Evolutionary conservation across 192 early-diverging fungal genomes (phyloP), one percentile per base, ranked within the genome.

Genomic region (Coemansia sp.): DNA sequence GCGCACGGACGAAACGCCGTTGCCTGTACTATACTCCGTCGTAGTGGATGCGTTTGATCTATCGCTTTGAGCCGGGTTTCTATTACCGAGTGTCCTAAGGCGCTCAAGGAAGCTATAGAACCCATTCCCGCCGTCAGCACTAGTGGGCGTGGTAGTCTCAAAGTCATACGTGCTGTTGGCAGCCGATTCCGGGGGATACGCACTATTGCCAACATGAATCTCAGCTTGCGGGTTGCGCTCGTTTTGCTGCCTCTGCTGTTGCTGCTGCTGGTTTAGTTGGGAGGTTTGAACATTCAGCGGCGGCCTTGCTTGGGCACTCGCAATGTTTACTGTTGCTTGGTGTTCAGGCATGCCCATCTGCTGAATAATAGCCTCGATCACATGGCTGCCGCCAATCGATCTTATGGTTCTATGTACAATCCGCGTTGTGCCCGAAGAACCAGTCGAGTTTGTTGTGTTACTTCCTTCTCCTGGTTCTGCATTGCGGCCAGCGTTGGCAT

Each of bases 31-130:
- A 59, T 80, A 68, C 46, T 80, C 77, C 5, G 77, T 80, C 2
- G 77, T 72, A 10, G 72, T 80, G 18, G 77, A 80, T 21, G 51
- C 12, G 41, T 68, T 66, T 14, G 77, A 80, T 21, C 68, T 62
- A 51, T 80, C 77, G 61, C 69, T 75, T 16, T 62, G 72, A 11
- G 66, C 72, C 1, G 72, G 65, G 57, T 75, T 72, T 44, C 65
- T 58, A 15, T 35, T 68, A 4, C 72, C 72, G 5, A 68, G 8
- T 20, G 60, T 30, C 23, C 65, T 48, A 0, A 67, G 60, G 53
- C 65, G 51, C 38, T 68, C 62, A 20, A 72, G 36, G 48, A 71
- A 64, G 43, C 30, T 58, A 49, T 61, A 60, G 33, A 69, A 51
- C 9, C 51, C 44, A 23, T 45, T 49, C 30, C 45, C 33, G 12